Base-by-base conservation (phyloP, 2,329 filamentous ascomycete species). In the Calonectria montana region DNA sequence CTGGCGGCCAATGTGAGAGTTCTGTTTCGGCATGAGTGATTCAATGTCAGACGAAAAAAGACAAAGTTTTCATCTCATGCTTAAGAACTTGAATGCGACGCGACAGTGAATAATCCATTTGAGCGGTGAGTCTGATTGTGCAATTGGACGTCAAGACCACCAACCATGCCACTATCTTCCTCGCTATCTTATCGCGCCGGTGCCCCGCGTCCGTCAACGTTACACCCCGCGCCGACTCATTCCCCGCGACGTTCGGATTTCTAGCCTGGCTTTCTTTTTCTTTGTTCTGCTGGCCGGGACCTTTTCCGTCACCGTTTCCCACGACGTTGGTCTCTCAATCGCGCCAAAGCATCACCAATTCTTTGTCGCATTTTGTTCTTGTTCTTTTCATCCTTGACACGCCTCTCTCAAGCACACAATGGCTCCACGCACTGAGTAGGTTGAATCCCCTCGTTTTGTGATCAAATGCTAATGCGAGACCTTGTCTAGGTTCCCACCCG, bases 401-500 rank as follows among this genome's bases (percentile, higher is more conserved):
- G 63, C 37, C 35, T 55, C 23, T 25, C n/a, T 31, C 15, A 25
- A 25, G 31, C 16, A 25, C 67, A 67, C 67, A 74, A 88, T 88
- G 86, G 82, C 84, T 41, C 82, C 85, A 66, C 83, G 82, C 67
- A 87, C 83, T 70, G 85, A 88, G 87, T 86, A 84, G 75, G 84
- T 81, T 57, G 13, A 23, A 62, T 31, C 18, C 25, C 29, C 25
- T n/a, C 43, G 27, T 37, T 25, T 23, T 29, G 4, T 5, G 18
- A 50, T 27, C 16, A 7, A 13, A 25, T 45, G 62, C 73, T 75
- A 53, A 78, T 67, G 21, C 78, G 45, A 41, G 18, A 13, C 53
- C 16, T 12, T n/a, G 10, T 29, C 37, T 79, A 94, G 93, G 81
- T 92, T 95, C 83, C 93, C 94, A 23, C 91, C 93, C 57, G 89